Evolutionary conservation across 345 rosid genomes (phyloP), one percentile per base, ranked within the genome.

Genomic region (Heritiera fomes): DNA sequence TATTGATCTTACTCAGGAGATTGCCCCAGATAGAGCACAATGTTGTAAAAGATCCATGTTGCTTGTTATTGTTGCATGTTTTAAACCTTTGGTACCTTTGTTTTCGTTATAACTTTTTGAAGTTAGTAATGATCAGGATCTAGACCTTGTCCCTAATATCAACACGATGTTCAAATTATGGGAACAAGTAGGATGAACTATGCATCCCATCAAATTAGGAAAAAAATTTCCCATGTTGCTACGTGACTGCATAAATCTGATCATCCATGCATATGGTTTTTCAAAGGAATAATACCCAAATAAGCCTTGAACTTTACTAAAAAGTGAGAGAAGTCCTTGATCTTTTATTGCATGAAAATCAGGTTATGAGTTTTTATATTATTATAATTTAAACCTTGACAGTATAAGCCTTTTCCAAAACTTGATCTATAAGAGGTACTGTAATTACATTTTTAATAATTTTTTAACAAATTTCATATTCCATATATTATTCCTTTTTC

Each of bases 21-120:
- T 72, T 53, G 8, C 46, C 75, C 46, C 75, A 32, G 30, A 72
- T 17, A 17, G 75, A 69, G 15, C 30, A 50, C 75, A 32, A 17
- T 52, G 45, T 14, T 59, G 30, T 49, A 50, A 15, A 46, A 14
- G 7, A 28, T 49, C n/a, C 74, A 47, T 70, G 40, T 69, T 28
- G n/a, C 15, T 69, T 69, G 0, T 45, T 68, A 34, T 23, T 68
- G 8, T 66, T 14, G 75, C 60, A 28, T 30, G 58, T 71, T 58
- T 50, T 28, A 49, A 49, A n/a, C 8, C 40, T 41, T 23, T 23
- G 64, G 34, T 23, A 8, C 23, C 23, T 23, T 23, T 60, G 1
- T 15, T 50, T 15, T 14, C 6, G 38, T 71, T 30, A 14, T 49
- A 5, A 28, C 13, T 14, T 30, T 52, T 15, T 52, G 45, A 30